Percentiles rank a stretch among this genome's conserved stretches.
Conservation (phyloP, 2,329 filamentous ascomycete genomes). For the Diaporthe citrichinensis region DNA sequence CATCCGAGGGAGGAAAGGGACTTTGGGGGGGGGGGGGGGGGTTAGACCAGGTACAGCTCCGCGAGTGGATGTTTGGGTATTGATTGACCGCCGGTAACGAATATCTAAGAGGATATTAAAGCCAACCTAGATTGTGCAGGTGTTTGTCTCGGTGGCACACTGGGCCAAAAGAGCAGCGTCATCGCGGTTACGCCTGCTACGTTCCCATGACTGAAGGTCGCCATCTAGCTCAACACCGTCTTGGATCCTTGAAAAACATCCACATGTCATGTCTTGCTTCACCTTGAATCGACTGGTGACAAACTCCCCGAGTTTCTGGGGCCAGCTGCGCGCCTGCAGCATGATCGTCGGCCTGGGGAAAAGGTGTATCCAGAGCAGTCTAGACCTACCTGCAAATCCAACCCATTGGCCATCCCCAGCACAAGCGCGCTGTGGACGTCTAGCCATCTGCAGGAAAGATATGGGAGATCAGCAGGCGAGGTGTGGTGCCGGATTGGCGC, state of each 20-base stretch:
- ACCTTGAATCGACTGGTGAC: constrained; percentile 28
- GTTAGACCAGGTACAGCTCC: too few relatives aligned
- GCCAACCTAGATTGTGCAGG: neutral
- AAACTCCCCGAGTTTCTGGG: neutral
- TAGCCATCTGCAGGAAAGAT: constrained; percentile 24
- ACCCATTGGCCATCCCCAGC: neutral
- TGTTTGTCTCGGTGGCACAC: neutral
- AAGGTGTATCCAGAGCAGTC: constrained; percentile 12
- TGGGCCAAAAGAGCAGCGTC: neutral
- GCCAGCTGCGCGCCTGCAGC: constrained; percentile 19
- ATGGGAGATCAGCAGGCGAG: constrained; percentile 1
- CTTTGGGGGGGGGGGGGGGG: neutral
- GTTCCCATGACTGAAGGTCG: constrained; percentile 12
- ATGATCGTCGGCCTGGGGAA: constrained; percentile 6
- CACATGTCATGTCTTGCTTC: constrained; percentile 36
- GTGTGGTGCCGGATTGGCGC: neutral
- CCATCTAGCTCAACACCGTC: neutral
- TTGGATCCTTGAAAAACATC: neutral
- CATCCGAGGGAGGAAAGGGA: neutral
- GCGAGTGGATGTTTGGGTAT: neutral
- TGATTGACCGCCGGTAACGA: neutral
- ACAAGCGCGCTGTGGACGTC: neutral
- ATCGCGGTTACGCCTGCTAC: constrained; percentile 2
- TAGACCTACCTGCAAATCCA: neutral
- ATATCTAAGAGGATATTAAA: neutral